These are phyloP conservation scores for Xerocomellus amylosporus DNA, from an alignment of 768 basidiomycete species.

Conservation along the genomic window DNA sequence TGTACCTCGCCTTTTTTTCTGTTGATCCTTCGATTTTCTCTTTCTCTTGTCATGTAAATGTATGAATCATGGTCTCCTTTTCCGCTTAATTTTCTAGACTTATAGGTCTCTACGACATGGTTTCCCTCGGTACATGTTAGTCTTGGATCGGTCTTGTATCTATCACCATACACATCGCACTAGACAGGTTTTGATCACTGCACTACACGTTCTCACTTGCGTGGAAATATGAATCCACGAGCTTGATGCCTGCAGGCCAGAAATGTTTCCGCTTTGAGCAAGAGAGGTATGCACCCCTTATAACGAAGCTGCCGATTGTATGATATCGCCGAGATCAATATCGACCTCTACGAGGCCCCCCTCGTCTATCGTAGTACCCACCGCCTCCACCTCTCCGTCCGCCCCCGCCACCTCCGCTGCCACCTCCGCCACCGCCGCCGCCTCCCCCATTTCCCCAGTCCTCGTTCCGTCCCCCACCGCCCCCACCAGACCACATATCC, in stretches of 20 bases:
- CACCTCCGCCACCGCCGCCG: slow-evolving; percentile 19
- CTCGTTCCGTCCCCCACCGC: slow-evolving; percentile 31
- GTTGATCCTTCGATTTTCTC: background rate
- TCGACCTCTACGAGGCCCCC: slow-evolving; percentile 26
- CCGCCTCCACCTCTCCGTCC: slow-evolving; percentile 32
- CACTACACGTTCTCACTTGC: background rate
- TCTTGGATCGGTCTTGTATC: slow-evolving; percentile 6
- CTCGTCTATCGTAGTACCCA: slow-evolving; percentile 30
- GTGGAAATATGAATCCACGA: slow-evolving; percentile 1
- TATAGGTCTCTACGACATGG: background rate
- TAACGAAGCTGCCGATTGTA: too few relatives aligned
- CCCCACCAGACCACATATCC: slow-evolving; percentile 45
- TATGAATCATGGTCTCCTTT: background rate
- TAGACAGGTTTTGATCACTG: slow-evolving; percentile 11
- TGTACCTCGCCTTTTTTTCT: background rate
- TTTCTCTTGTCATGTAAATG: slow-evolving; percentile 12
- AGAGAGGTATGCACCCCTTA: too few relatives aligned
- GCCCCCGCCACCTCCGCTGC: background rate
- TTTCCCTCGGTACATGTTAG: slow-evolving; percentile 4
- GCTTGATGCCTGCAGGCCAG: background rate
- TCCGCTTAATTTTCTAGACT: background rate
- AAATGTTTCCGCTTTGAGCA: background rate
- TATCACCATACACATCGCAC: slow-evolving; percentile 3
- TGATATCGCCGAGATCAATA: slow-evolving; percentile 10
- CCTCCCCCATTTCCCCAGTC: slow-evolving; percentile 39